Evolutionary conservation across 148 eudicot genomes (phyloP).

Genomic region (Vaccinium darrowii): DNA sequence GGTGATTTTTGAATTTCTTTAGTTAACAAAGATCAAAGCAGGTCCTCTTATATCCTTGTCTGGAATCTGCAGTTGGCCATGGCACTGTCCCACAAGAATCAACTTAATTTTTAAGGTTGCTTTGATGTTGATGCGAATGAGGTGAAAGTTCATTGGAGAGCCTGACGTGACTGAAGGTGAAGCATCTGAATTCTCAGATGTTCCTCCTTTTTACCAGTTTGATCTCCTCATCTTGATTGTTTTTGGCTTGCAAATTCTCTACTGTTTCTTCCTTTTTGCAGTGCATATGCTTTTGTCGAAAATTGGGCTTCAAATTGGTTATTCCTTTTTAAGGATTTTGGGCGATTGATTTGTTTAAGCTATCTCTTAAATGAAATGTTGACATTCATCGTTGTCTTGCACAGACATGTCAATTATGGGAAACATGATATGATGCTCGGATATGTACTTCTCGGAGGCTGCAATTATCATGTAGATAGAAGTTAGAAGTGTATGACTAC

Average conservation of each 20-base stretch:
- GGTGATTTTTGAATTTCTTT: not conserved
- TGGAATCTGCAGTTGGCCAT: conserved; percentile 65
- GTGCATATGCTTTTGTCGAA: not conserved
- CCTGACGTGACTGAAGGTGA: conserved; percentile 74
- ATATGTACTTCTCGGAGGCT: conserved; percentile 80
- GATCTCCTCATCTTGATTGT: not conserved
- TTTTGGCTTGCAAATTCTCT: not conserved
- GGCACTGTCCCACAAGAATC: conserved; percentile 67
- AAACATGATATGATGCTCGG: conserved; percentile 74
- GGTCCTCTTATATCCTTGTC: conserved; percentile 10
- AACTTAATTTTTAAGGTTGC: conserved; percentile 69
- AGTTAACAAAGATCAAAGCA: not conserved
- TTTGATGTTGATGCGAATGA: conserved; percentile 92
- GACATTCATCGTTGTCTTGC: conserved; percentile 36
- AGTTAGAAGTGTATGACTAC: not conserved
- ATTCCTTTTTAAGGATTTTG: not conserved
- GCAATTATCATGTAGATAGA: conserved; percentile 67
- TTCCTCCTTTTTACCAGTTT: not conserved
- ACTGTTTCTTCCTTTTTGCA: not conserved
- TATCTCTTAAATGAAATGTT: not conserved
- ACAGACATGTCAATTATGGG: conserved; percentile 91
- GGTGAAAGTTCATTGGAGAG: conserved; percentile 90
- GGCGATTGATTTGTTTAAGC: conserved; percentile 14
- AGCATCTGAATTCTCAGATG: conserved; percentile 5
- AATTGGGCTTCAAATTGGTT: not conserved